Evolutionary conservation across 768 basidiomycete species (phyloP), one percentile per base, ranked within the genome.

Genomic region (Agaricus blazei): DNA sequence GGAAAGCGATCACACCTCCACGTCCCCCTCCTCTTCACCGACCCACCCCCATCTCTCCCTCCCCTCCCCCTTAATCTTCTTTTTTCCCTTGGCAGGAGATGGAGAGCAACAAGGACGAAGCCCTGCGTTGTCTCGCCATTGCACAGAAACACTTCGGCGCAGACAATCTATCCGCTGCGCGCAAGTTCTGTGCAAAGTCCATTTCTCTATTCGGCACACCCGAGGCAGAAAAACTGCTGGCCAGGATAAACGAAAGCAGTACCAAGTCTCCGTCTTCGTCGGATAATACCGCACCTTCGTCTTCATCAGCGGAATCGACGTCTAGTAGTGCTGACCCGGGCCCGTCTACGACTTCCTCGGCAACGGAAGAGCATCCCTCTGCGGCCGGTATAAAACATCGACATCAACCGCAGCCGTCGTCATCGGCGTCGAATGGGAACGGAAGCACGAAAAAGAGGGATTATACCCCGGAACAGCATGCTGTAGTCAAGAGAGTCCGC

Each of bases 81-180:
- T 24, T 9, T 12, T 46, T 8, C 14, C 44, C 45, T 8, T 12
- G 15, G 3, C 14, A 19, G 23, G 41, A 41, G 38, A 89, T 90
- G 88, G 88, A 90, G 69, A 85, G 87, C 70, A 96, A 96, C 77
- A 90, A 83, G 62, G 93, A 96, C 66, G 93, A 96, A 70, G 93
- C 93, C 36, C 68, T 87, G 55, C 84, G 88, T 63, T 92, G 90
- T 66, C 79, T 96, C 49, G 67, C 72, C 47, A 90, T 97, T 59
- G 88, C 94, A 2, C 83, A 84, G 65, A 82, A 81, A 63, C 85
- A 94, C 68, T 77, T 81, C 58, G 80, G 85, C 52, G 75, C 83
- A 44, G 84, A 82, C 47, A 92, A 95, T 68, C 72, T 84, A 52
- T 59, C 85, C 42, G 83, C 88, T 2, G 93, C 95, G 1, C 83